Conservation (phyloP, 108 stramenopile species). For the Fragilaria crotonensis region DNA sequence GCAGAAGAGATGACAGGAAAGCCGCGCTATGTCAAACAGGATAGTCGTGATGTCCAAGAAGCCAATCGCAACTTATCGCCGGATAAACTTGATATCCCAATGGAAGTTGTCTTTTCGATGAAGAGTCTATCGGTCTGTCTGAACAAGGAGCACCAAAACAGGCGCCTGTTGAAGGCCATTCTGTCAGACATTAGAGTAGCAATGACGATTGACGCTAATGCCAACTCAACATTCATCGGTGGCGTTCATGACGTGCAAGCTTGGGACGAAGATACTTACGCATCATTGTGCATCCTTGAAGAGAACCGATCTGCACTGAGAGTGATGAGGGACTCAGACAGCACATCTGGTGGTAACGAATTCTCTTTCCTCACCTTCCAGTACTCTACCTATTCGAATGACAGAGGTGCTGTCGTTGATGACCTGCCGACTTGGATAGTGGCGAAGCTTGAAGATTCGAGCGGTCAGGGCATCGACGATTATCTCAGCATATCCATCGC, state of each 20-base stretch:
- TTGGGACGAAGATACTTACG: constrained; percentile 36
- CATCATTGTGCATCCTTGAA: constrained; percentile 8
- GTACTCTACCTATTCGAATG: constrained; percentile 31
- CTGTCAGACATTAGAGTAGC: constrained; percentile 10
- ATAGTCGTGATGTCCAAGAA: no score
- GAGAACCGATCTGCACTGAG: constrained; percentile 29
- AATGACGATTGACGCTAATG: constrained; percentile 7
- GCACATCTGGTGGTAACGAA: neutral
- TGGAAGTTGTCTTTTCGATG: constrained; percentile 6
- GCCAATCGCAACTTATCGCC: no score
- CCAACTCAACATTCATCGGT: constrained; percentile 21
- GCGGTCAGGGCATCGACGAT: constrained; percentile 37
- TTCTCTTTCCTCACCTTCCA: constrained; percentile 23
- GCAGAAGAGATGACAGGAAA: no score
- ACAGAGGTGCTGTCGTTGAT: neutral
- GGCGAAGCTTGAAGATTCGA: constrained; percentile 11
- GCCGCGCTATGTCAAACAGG: no score
- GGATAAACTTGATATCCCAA: neutral
- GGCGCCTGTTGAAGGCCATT: constrained; percentile 37
- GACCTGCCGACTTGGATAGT: constrained; percentile 22
- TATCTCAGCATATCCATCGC: constrained; percentile 38
- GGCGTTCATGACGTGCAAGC: constrained; percentile 30
- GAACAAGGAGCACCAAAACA: constrained; percentile 71
- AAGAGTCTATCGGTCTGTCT: constrained; percentile 29
- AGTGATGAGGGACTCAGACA: constrained; percentile 8